Conservation (phyloP, 1,139 yeast species). For the Tardiomyces depauwii region DNA sequence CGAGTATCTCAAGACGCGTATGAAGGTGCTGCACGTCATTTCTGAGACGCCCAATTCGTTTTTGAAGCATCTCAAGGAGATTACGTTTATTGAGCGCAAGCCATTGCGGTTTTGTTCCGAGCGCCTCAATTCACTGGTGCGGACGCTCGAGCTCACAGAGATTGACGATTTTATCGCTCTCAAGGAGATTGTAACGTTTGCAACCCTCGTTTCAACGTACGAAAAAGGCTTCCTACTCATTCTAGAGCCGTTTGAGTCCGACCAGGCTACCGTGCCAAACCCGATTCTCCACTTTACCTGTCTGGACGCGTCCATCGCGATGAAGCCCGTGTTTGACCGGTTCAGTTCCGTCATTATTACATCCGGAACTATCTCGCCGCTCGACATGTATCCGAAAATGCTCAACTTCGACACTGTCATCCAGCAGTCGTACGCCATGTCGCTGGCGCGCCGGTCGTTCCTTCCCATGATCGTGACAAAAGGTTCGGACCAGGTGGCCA, state of each 20-base stretch:
- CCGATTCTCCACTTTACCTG: slow-evolving; percentile 94
- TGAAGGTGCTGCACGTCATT: slow-evolving; percentile 94
- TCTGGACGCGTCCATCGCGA: slow-evolving; percentile 94
- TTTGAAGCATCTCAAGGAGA: slow-evolving; percentile 80
- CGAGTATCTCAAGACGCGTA: slow-evolving; percentile 89
- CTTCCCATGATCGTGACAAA: slow-evolving; percentile 93
- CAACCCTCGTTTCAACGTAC: slow-evolving; percentile 89
- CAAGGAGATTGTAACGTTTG: slow-evolving; percentile 94
- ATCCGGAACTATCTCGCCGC: slow-evolving; percentile 94
- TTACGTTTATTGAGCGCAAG: slow-evolving; percentile 84
- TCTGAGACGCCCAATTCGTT: slow-evolving; percentile 95
- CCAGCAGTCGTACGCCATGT: slow-evolving; percentile 93
- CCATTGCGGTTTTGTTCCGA: slow-evolving; percentile 91
- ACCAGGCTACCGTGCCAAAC: slow-evolving; percentile 94
- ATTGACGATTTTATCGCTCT: slow-evolving; percentile 88
- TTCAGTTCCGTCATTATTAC: slow-evolving; percentile 93
- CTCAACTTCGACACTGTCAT: slow-evolving; percentile 86
- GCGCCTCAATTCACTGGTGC: slow-evolving; percentile 71
- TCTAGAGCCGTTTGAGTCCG: slow-evolving; percentile 93
- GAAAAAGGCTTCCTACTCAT: slow-evolving; percentile 87
- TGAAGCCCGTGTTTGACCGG: slow-evolving; percentile 90
- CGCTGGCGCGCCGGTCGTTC: slow-evolving; percentile 83
- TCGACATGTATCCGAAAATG: slow-evolving; percentile 98
- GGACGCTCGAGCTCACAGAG: slow-evolving; percentile 78
- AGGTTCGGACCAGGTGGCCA: slow-evolving; percentile 96